A percentile compares a stretch with the other conserved stretches of the same genome.
Evolutionary conservation across 164 flowering plant species (phyloP).

Genomic region (Echeveria elegans): DNA sequence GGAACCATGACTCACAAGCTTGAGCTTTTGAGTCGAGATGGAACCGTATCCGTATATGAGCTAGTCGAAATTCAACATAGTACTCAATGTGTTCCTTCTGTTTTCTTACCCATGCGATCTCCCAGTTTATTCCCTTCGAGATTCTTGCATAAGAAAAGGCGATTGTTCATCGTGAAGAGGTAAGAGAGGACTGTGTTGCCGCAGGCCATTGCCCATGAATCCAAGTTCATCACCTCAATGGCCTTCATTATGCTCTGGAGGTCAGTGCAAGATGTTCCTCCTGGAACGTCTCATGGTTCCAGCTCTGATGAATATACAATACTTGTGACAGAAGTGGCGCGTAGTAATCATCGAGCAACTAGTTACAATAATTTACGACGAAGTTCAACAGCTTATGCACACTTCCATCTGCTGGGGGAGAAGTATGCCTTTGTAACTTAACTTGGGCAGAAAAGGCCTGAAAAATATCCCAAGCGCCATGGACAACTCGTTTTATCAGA

Average conservation of each 20-base stretch:
- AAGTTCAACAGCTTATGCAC: constrained; percentile 42
- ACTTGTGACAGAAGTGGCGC: constrained; percentile 34
- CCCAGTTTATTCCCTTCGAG: constrained; percentile 37
- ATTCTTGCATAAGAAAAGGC: constrained; percentile 24
- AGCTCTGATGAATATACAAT: constrained; percentile 30
- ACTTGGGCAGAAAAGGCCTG: constrained; percentile 42
- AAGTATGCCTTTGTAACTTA: constrained; percentile 30
- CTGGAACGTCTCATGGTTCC: constrained; percentile 30
- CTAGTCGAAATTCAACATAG: too few species aligned
- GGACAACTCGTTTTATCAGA: constrained; percentile 23
- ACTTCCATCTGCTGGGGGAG: constrained; percentile 43
- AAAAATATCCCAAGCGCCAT: constrained; percentile 28
- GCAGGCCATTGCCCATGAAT: constrained; percentile 39
- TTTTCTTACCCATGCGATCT: constrained; percentile 23
- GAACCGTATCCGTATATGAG: too few species aligned
- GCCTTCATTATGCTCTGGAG: constrained; percentile 26
- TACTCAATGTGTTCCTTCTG: constrained; percentile 34
- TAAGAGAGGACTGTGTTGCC: constrained; percentile 25
- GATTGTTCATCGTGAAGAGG: constrained; percentile 55
- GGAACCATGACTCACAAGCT: too few species aligned
- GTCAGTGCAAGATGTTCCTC: constrained; percentile 23
- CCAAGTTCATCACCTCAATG: constrained; percentile 37
- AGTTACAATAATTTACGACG: constrained; percentile 38
- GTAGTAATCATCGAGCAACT: constrained; percentile 32
- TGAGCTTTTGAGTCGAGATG: too few species aligned